Evolutionary conservation across 306 rosid species (phyloP), one percentile per base, ranked within the genome.

Genomic region (Vigna mungo): DNA sequence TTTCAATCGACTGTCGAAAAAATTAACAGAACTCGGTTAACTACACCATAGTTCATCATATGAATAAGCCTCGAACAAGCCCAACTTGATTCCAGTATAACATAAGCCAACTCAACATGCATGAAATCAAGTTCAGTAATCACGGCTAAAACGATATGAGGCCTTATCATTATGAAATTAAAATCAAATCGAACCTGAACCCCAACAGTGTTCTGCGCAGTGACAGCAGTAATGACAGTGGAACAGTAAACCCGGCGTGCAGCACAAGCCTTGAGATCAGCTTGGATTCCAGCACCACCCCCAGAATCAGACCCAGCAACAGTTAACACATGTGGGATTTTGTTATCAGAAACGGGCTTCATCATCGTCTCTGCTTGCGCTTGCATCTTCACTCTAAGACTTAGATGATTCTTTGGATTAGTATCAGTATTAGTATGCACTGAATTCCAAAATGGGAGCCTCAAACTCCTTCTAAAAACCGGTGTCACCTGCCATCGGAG

Each of bases 251-350:
- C 96, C 9, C 85, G 81, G n/a, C 86, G 89, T 3, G 97, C 91
- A 18, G 97, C 92, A 64, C 98, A 94, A 27, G 98, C 84, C 78
- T 90, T 94, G 1, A 94, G 88, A 61, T 94, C 98, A 0, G 98
- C 97, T 85, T 94, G 98, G 66, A 94, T 92, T 76, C 98, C 98
- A 37, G 97, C 97, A 32, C 98, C 98, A 11, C 86, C 92, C 25
- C 97, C 96, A 12, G 97, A 94, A 75, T 94, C 98, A 12, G 96
- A 94, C 56, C 97, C 97, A 59, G 97, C 98, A 62, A 92, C 91
- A 14, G 88, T 84, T 71, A 94, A 72, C 6, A 94, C 95, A 69
- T 90, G 97, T 2, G 97, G 95, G 79, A 87, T 79, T 66, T 84
- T 84, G 58, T 23, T 53, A 37, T 82, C 68, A 37, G 82, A 72